Evolutionary conservation across 345 rosid species (phyloP), one percentile per base, ranked within the genome.

Genomic region (Sonneratia caseolaris): DNA sequence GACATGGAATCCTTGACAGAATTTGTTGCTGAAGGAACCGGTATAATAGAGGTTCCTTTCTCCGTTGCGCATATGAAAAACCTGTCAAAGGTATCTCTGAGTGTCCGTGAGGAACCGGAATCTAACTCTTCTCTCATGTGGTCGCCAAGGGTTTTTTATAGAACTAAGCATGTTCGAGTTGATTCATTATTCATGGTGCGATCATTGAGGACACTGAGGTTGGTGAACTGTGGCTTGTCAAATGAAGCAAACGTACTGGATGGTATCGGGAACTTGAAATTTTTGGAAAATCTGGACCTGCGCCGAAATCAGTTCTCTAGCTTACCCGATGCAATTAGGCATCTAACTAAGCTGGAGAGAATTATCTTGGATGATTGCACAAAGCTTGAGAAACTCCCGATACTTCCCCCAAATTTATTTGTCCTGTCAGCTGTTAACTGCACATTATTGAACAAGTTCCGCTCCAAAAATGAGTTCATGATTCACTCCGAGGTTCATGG

Each of bases 1-100:
- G 19, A 69, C 49, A 36, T 79, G 77, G 69, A 74, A 64, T 72
- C 79, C 19, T 56, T 56, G 37, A 73, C 53, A 72, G 75, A 69
- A 69, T 74, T 75, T 68, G 48, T 66, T 45, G 73, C 75, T 19
- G 74, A 73, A 37, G 76, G 66, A 42, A 43, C 71, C 19, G 73
- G 75, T 18, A 70, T 74, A 19, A 45, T 27, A 6, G 38, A 67
- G 3, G 2, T 64, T 24, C 61, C 59, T 37, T 47, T 68, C 45
- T 57, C 76, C 16, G 53, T 66, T 32, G 45, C 51, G 2, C 48
- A 47, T 27, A 66, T 76, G 32, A 70, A 51, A 43, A 70, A 75
- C n/a, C 73, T 64, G 64, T 49, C 43, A 35, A 64, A 37, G 22
- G 65, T 76, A 64, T 76, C 78, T 56, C 35, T 71, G 42, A 27